phyloP scores from a whole-genome alignment of 208 protist genomes.

The Trypanosoma mega region DNA sequence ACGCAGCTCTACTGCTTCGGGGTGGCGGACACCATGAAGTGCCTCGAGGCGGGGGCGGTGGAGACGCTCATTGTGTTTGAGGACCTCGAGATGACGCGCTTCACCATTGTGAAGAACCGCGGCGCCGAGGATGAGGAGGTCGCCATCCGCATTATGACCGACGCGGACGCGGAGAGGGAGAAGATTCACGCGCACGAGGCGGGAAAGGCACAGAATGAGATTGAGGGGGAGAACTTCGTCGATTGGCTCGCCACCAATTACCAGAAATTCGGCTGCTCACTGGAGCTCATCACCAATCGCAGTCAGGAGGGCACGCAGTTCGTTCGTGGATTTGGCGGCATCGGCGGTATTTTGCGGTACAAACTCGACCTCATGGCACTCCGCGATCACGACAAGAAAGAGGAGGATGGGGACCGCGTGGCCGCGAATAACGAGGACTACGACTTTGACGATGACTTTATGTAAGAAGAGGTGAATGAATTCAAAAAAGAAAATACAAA shows the following conservation, averaged over 20 bases:
- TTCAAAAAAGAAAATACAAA: background rate
- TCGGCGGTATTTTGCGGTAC: constrained; percentile 94
- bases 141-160: constrained; percentile 65
- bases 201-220: constrained; percentile 88
- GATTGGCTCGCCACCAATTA: constrained; percentile 99
- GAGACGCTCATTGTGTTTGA: constrained; percentile 99
- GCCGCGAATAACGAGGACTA: constrained; percentile 78
- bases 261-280: constrained; percentile 96
- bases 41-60: constrained; percentile 97
- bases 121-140: constrained; percentile 75
- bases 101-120: constrained; percentile 80
- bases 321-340: constrained; percentile 97
- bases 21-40: constrained; percentile 96
- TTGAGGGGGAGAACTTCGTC: constrained; percentile 91
- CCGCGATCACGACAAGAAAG: constrained; percentile 83
- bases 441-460: constrained; percentile 90
- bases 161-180: constrained; percentile 66
- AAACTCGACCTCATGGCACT: constrained; percentile 90
- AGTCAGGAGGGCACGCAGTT: constrained; percentile 99
- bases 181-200: constrained; percentile 84
- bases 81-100: constrained; percentile 93
- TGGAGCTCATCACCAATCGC: constrained; percentile 93
- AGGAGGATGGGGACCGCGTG: constrained; percentile 55
- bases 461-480: constrained; percentile 10
- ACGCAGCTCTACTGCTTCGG: constrained; percentile 99